Evolutionary conservation across 768 basidiomycete genomes (phyloP).

Genomic region (Kwoniella sp.): DNA sequence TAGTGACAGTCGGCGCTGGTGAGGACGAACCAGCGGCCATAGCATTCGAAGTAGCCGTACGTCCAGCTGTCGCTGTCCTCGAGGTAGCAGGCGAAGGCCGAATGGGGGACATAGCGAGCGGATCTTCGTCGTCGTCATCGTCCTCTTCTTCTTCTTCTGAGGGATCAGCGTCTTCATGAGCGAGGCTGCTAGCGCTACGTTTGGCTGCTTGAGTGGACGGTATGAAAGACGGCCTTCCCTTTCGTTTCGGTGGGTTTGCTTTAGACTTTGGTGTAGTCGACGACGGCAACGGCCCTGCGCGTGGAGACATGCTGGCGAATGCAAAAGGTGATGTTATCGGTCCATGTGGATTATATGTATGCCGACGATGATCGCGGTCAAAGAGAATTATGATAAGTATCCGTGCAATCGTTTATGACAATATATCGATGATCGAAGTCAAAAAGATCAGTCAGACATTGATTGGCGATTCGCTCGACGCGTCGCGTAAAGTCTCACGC

Average conservation of each 20-base stretch:
- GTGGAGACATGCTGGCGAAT: not conserved
- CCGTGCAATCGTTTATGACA: too few species aligned
- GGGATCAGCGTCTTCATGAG: not conserved
- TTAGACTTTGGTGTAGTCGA: not conserved
- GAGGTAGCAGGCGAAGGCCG: not conserved
- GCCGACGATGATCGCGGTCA: not conserved
- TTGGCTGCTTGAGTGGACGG: not conserved
- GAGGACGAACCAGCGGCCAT: too few species aligned
- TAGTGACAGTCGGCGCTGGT: not conserved
- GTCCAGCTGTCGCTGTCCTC: too few species aligned
- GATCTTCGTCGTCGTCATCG: not conserved
- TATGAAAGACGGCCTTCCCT: not conserved
- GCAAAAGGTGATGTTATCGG: not conserved
- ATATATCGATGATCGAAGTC: not conserved
- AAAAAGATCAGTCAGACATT: not conserved
- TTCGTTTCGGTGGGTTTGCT: not conserved
- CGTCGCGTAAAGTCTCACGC: not conserved
- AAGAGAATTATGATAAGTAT: too few species aligned
- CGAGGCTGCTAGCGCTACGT: not conserved
- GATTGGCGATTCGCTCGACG: not conserved
- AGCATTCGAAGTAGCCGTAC: too few species aligned
- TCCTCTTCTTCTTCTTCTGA: not conserved
- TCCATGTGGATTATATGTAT: not conserved
- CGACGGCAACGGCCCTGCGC: not conserved
- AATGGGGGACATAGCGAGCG: not conserved